Conservation (phyloP, 1,139 yeast species). For the Zygosaccharomyces sapae region DNA sequence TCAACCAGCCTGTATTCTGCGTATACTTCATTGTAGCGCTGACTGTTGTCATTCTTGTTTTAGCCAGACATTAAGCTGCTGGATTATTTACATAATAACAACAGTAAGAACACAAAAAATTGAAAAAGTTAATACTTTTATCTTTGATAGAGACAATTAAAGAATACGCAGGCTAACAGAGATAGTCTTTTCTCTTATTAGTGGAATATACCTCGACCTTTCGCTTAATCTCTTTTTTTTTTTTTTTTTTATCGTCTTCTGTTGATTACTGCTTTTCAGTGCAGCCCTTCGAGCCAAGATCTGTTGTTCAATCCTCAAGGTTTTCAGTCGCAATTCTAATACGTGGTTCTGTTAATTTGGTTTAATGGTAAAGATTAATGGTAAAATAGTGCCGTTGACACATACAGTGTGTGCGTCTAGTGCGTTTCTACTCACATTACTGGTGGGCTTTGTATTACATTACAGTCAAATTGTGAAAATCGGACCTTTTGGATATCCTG, state of each 20-base stretch:
- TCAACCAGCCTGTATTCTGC: too few species aligned
- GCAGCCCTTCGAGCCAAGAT: too few species aligned
- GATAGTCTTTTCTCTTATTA: too few species aligned
- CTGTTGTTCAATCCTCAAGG: background rate
- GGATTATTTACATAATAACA: background rate
- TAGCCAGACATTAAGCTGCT: background rate
- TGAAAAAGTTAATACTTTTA: too few species aligned
- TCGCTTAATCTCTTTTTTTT: too few species aligned
- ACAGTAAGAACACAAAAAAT: background rate
- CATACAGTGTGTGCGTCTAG: slow-evolving; percentile 67
- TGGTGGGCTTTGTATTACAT: slow-evolving; percentile 69
- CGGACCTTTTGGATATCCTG: slow-evolving; percentile 84
- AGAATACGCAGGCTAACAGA: too few species aligned
- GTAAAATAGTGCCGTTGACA: slow-evolving; percentile 58
- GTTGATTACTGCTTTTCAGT: too few species aligned
- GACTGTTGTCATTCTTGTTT: background rate
- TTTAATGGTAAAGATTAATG: slow-evolving; percentile 44
- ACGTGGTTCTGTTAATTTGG: background rate
- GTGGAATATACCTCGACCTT: too few species aligned
- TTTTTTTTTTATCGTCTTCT: too few species aligned
- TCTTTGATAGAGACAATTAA: too few species aligned
- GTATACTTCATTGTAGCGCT: too few species aligned
- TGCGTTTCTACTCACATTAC: slow-evolving; percentile 72
- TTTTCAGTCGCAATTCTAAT: background rate
- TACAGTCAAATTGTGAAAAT: slow-evolving; percentile 83